These are phyloP conservation scores for Trametes maxima DNA, from an alignment of 768 basidiomycete genomes.

Conservation along the genomic window DNA sequence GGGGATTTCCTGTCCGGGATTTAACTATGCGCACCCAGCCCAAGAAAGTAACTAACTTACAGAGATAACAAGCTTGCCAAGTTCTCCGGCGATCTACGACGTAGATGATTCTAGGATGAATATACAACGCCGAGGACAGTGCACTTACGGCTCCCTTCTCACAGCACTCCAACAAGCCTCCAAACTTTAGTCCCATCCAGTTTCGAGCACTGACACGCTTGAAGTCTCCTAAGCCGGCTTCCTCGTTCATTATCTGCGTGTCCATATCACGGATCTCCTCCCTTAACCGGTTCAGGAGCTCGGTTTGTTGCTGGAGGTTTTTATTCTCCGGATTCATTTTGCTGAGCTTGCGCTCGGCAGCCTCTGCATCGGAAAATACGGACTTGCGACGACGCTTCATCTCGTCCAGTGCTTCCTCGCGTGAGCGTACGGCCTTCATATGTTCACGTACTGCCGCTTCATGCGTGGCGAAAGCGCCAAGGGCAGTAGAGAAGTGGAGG, in stretches of 20 bases:
- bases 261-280: slow-evolving; percentile 81
- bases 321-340: slow-evolving; percentile 93
- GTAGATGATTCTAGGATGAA: slow-evolving; percentile 2
- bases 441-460: slow-evolving; percentile 68
- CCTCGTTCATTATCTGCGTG: slow-evolving; percentile 80
- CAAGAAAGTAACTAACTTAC: slow-evolving; percentile 18
- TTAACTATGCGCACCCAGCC: slow-evolving; percentile 7
- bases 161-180: slow-evolving; percentile 79
- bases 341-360: slow-evolving; percentile 84
- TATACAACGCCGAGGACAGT: neutral
- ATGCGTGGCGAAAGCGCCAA: slow-evolving; percentile 70
- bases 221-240: slow-evolving; percentile 78
- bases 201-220: slow-evolving; percentile 71
- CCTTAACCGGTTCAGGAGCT: slow-evolving; percentile 65
- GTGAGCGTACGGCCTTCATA: slow-evolving; percentile 80
- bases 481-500: slow-evolving; percentile 63
- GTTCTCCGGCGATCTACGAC: slow-evolving; percentile 54
- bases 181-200: slow-evolving; percentile 86
- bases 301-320: slow-evolving; percentile 72
- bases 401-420: slow-evolving; percentile 83
- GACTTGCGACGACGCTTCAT: slow-evolving; percentile 69
- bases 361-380: slow-evolving; percentile 71
- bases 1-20: slow-evolving; percentile 63
- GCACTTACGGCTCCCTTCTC: slow-evolving; percentile 67
- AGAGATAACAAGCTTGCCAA: slow-evolving; percentile 53